Evolutionary conservation across 306 rosid genomes (phyloP).

Genomic region (Echinosophora koreensis): DNA sequence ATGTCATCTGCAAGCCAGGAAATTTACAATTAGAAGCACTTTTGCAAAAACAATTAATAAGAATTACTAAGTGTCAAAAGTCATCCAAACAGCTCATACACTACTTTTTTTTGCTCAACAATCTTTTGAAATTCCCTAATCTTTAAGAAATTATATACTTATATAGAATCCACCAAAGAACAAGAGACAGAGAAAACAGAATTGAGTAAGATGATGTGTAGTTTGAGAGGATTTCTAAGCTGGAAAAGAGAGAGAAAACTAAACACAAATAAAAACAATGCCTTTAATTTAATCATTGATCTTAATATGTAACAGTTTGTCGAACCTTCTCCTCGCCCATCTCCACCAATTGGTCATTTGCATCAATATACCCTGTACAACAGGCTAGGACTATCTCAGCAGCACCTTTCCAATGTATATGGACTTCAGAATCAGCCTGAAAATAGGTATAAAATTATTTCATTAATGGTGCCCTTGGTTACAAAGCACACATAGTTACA

Average conservation of each 20-base stretch:
- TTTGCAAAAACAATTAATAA: neutral
- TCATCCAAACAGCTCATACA: constrained; percentile 10
- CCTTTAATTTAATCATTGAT: neutral
- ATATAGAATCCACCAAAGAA: constrained; percentile 22
- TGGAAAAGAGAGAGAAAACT: neutral
- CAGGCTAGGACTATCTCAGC: constrained; percentile 90
- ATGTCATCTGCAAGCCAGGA: constrained; percentile 55
- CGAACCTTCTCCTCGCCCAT: constrained; percentile 87
- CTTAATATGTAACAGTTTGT: constrained; percentile 15
- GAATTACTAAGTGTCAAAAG: neutral
- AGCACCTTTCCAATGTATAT: constrained; percentile 98
- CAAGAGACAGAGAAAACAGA: neutral
- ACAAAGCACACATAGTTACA: constrained; percentile 11
- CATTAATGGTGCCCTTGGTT: neutral
- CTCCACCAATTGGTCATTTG: constrained; percentile 53
- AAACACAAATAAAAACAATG: neutral
- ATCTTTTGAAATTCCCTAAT: neutral
- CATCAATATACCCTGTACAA: constrained; percentile 68
- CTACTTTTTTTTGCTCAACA: neutral
- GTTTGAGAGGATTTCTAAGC: neutral
- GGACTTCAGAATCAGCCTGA: constrained; percentile 76
- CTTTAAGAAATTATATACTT: neutral
- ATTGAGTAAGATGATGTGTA: neutral
- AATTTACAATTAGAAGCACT: constrained; percentile 10
- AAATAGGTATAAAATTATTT: constrained; percentile 25